phyloP scores from a whole-genome alignment of 2,329 filamentous ascomycete species.

The Cytospora leucostoma region DNA sequence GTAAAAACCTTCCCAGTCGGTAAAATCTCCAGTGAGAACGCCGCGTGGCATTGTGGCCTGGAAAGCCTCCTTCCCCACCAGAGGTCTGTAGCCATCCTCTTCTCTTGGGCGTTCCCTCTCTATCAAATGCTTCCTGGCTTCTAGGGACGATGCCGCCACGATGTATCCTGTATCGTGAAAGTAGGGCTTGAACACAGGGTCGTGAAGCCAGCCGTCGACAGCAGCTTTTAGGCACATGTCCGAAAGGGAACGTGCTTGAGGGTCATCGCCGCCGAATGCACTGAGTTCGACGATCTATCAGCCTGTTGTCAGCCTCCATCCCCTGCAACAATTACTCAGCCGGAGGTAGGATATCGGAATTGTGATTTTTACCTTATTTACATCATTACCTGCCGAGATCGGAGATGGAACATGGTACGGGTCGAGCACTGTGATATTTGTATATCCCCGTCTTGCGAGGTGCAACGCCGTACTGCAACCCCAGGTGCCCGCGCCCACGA shows the following conservation, averaged over 20 bases:
- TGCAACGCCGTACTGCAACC: constrained; percentile 33
- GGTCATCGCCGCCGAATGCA: not conserved
- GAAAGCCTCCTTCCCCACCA: constrained; percentile 49
- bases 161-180: constrained; percentile 51
- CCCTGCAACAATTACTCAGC: too few relatives aligned
- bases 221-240: constrained; percentile 36
- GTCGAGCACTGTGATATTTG: constrained; percentile 33
- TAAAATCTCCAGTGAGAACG: constrained; percentile 51
- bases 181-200: constrained; percentile 44
- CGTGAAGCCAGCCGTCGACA: constrained; percentile 45
- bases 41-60: constrained; percentile 52
- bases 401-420: constrained; percentile 16
- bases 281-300: not conserved
- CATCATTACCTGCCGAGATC: not conserved
- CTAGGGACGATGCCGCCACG: constrained; percentile 30
- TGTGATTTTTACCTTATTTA: not conserved
- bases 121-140: constrained; percentile 20
- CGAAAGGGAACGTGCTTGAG: not conserved
- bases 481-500: constrained; percentile 34
- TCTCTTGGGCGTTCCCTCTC: constrained; percentile 29
- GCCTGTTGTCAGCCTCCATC: not conserved
- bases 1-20: constrained; percentile 52
- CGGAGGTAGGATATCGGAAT: not conserved
- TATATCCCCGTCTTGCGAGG: constrained; percentile 32
- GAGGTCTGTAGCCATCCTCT: constrained; percentile 30